phyloP scores from a whole-genome alignment of 2,329 filamentous ascomycete genomes.

The Monosporascus sp. region DNA sequence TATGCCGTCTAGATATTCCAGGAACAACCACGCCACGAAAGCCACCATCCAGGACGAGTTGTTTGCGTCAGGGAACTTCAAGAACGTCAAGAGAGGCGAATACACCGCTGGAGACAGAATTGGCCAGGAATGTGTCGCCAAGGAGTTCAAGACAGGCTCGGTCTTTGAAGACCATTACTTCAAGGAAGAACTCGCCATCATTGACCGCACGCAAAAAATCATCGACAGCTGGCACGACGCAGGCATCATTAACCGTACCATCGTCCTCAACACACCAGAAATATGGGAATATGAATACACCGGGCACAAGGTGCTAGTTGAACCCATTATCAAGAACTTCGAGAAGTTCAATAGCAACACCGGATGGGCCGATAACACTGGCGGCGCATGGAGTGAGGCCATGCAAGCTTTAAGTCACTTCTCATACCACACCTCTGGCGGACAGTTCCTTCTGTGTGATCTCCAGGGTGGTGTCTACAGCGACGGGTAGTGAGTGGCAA shows the following conservation, averaged over 20 bases:
- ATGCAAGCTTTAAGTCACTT: constrained; percentile 42
- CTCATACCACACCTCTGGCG: constrained; percentile 33
- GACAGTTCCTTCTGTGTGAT: constrained; percentile 35
- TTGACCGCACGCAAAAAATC: constrained; percentile 30
- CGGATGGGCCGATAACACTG: constrained; percentile 29
- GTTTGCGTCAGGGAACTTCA: constrained; percentile 21
- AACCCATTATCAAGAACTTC: constrained; percentile 37
- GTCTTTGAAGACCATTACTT: constrained; percentile 31
- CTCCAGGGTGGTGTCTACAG: constrained; percentile 37
- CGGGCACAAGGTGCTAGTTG: constrained; percentile 22
- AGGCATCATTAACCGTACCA: constrained; percentile 21
- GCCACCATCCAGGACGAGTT: too few relatives aligned
- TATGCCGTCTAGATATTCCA: too few relatives aligned
- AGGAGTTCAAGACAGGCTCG: constrained; percentile 34
- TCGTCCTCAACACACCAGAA: constrained; percentile 31
- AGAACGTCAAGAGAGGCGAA: constrained; percentile 22
- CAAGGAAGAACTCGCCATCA: constrained; percentile 27
- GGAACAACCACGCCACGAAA: too few relatives aligned
- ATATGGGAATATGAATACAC: constrained; percentile 24
- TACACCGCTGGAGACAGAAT: constrained; percentile 25
- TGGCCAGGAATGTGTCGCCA: constrained; percentile 29
- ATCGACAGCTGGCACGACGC: constrained; percentile 31
- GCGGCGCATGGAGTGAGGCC: constrained; percentile 24
- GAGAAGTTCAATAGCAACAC: constrained; percentile 40
- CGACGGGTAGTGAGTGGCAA: constrained; percentile 13